These are phyloP conservation scores for Fusarium stilboides DNA, from an alignment of 2,329 filamentous ascomycete species.

Conservation along the genomic window DNA sequence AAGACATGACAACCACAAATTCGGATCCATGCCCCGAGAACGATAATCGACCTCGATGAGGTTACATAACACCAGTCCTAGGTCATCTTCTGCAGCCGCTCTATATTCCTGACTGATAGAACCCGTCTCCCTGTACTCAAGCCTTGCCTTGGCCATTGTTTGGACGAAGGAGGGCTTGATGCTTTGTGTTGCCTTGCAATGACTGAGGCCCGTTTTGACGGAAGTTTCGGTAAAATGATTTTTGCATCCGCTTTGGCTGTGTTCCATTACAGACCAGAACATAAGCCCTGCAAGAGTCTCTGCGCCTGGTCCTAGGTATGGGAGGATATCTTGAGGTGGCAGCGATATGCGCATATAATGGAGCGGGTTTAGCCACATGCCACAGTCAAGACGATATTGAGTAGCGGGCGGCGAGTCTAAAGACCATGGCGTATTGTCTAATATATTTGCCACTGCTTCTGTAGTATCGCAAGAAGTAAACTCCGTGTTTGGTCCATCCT, in stretches of 20 bases:
- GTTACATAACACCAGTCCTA: constrained; percentile 11
- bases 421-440: not conserved
- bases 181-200: not conserved
- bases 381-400: constrained; percentile 10
- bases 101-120: constrained; percentile 7
- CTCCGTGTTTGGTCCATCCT: not conserved
- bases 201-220: not conserved
- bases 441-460: accelerated
- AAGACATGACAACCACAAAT: constrained; percentile 16
- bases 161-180: constrained; percentile 15
- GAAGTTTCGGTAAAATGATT: not conserved
- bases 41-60: constrained; percentile 15
- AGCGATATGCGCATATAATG: constrained; percentile 7
- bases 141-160: constrained; percentile 13
- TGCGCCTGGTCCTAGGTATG: not conserved
- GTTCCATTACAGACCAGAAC: constrained; percentile 27
- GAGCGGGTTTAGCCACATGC: constrained; percentile 16
- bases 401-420: not conserved
- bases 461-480: accelerated
- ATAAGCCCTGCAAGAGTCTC: not conserved
- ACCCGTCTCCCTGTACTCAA: not conserved
- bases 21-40: constrained; percentile 11
- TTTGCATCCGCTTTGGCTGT: not conserved
- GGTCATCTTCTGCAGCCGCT: constrained; percentile 1
- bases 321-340: constrained; percentile 7